These are phyloP conservation scores for Lathyrus tuberosus DNA, from an alignment of 306 rosid genomes.

Conservation along the genomic window DNA sequence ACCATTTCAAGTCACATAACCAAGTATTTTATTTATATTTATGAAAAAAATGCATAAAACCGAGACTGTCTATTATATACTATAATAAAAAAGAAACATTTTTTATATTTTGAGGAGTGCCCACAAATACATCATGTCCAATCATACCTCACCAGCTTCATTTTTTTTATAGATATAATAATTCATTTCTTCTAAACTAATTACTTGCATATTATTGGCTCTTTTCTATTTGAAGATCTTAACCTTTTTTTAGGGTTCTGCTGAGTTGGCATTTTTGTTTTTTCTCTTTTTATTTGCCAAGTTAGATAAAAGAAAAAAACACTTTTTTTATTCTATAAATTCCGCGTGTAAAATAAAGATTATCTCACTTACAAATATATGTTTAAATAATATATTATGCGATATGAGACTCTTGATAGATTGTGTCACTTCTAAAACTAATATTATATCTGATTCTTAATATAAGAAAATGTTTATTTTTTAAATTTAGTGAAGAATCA, in stretches of 20 bases:
- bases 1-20: background rate
- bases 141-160: conserved; percentile 65
- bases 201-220: conserved; percentile 37
- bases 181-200: conserved; percentile 51
- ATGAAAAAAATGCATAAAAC: conserved; percentile 26
- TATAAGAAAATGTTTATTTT: too few species aligned
- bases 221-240: conserved; percentile 41
- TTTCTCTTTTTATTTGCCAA: conserved; percentile 35
- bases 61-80: conserved; percentile 34
- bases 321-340: background rate
- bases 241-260: conserved; percentile 19
- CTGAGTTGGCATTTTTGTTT: conserved; percentile 29
- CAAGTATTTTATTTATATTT: conserved; percentile 9
- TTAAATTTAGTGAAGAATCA: too few species aligned
- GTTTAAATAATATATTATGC: too few species aligned
- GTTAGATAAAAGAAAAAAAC: conserved; percentile 47
- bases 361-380: too few species aligned
- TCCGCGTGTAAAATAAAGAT: too few species aligned
- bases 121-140: conserved; percentile 59
- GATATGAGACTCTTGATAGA: too few species aligned
- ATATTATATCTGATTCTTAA: too few species aligned
- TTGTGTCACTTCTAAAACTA: too few species aligned
- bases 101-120: conserved; percentile 46
- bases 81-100: conserved; percentile 48
- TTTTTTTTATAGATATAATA: conserved; percentile 26